These are phyloP conservation scores for Suillus occidentalis DNA, from an alignment of 768 basidiomycete species.

Conservation along the genomic window DNA sequence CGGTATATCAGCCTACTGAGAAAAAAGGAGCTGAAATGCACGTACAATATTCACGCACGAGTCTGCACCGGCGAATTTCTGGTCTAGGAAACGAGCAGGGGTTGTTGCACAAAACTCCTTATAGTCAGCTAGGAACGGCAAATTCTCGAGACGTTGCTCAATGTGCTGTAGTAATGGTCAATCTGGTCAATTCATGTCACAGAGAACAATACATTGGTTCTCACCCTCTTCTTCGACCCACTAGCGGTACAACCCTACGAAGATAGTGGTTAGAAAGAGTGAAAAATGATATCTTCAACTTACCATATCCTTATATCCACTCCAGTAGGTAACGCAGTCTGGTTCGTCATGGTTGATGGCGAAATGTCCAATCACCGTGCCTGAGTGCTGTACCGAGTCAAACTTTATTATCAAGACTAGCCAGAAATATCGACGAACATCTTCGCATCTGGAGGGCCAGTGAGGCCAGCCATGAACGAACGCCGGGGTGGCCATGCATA, in stretches of 20 bases:
- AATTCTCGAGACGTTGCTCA: conserved; percentile 26
- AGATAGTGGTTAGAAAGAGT: neutral
- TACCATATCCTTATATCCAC: conserved; percentile 27
- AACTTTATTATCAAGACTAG: neutral
- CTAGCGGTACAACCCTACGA: conserved; percentile 25
- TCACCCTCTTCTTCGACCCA: conserved; percentile 23
- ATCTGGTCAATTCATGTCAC: neutral
- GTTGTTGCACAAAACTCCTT: conserved; percentile 36
- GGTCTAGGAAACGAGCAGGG: conserved; percentile 22
- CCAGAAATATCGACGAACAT: conserved; percentile 10
- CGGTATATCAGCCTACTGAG: neutral
- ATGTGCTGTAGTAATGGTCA: conserved; percentile 20
- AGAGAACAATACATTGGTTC: neutral
- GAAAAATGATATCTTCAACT: neutral
- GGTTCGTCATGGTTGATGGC: conserved; percentile 27
- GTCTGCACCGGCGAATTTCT: conserved; percentile 22
- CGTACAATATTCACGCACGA: conserved; percentile 1
- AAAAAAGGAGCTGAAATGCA: neutral
- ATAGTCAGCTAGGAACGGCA: conserved; percentile 30
- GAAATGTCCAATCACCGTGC: conserved; percentile 28
- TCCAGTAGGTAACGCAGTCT: conserved; percentile 27
- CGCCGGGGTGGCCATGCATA: conserved; percentile 22
- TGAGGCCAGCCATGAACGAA: conserved; percentile 22
- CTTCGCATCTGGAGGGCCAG: conserved; percentile 24
- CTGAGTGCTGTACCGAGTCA: conserved; percentile 14